These are phyloP conservation scores for Casuarina glauca DNA, from an alignment of 306 rosid species.

Conservation along the genomic window DNA sequence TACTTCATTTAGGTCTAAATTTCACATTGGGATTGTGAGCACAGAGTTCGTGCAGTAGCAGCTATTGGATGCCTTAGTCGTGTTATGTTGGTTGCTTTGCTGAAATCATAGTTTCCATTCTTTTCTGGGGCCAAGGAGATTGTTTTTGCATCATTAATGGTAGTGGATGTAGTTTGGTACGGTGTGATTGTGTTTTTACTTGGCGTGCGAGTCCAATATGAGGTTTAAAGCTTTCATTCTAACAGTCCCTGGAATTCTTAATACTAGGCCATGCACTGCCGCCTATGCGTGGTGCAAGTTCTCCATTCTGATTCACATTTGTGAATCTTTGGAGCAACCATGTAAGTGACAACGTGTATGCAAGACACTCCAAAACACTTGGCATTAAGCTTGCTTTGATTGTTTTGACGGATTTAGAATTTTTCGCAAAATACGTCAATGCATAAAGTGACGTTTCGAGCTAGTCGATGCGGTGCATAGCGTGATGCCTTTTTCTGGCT, in stretches of 20 bases:
- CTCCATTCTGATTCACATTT: not conserved
- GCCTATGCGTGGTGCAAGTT: not conserved
- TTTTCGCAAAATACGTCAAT: not conserved
- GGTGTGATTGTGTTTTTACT: not conserved
- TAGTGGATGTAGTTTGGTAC: too few relatives aligned
- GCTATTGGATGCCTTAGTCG: not conserved
- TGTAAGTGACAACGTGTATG: too few relatives aligned
- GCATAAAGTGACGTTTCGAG: not conserved
- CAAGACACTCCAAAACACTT: not conserved
- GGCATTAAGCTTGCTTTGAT: not conserved
- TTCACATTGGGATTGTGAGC: not conserved
- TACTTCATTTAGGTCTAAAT: constrained; percentile 18
- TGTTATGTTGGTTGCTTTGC: not conserved
- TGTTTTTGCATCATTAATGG: too few relatives aligned
- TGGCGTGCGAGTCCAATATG: not conserved
- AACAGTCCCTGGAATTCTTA: not conserved
- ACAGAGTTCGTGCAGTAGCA: not conserved
- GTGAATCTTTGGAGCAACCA: too few relatives aligned
- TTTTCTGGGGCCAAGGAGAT: not conserved
- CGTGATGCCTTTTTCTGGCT: too few relatives aligned
- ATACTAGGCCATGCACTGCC: not conserved
- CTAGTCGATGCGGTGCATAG: too few relatives aligned
- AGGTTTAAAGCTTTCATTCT: not conserved
- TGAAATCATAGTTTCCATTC: not conserved
- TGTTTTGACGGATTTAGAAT: not conserved